Evolutionary conservation across 768 basidiomycete genomes (phyloP).

Genomic region (Pluteus cervinus): DNA sequence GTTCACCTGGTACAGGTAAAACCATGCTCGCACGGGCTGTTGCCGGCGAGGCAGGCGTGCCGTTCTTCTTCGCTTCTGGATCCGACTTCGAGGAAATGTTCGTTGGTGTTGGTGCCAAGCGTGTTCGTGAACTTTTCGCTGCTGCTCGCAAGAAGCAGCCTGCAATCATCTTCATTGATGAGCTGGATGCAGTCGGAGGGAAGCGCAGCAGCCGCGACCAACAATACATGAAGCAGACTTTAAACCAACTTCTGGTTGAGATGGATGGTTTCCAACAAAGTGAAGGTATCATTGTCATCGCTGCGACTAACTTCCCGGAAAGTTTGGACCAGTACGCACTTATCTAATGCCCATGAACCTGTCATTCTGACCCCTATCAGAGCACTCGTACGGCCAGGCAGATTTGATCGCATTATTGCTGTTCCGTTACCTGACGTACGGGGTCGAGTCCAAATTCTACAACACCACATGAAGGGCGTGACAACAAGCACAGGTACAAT

Average conservation of each 20-base stretch:
- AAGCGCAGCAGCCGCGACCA: constrained; percentile 81
- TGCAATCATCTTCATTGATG: constrained; percentile 98
- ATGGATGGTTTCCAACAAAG: constrained; percentile 94
- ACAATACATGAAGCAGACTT: constrained; percentile 88
- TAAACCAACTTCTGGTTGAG: constrained; percentile 95
- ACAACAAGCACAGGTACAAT: constrained; percentile 48
- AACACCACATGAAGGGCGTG: constrained; percentile 86
- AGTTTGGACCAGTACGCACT: constrained; percentile 76
- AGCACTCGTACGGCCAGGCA: constrained; percentile 91
- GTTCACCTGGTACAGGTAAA: constrained; percentile 92
- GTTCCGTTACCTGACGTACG: constrained; percentile 94
- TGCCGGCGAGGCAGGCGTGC: constrained; percentile 96
- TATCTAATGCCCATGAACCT: constrained; percentile 4
- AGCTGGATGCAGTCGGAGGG: constrained; percentile 89
- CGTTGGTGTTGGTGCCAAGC: constrained; percentile 91
- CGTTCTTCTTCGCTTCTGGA: constrained; percentile 97
- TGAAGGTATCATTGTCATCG: constrained; percentile 94
- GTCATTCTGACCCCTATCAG: constrained; percentile 30
- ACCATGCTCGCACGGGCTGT: constrained; percentile 96
- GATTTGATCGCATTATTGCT: constrained; percentile 90
- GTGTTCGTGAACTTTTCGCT: constrained; percentile 91
- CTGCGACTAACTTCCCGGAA: constrained; percentile 97
- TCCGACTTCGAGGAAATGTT: constrained; percentile 99
- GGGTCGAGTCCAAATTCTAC: constrained; percentile 88
- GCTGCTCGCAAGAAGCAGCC: constrained; percentile 93